Evolutionary conservation across 192 early-diverging fungal genomes (phyloP), one percentile per base, ranked within the genome.

Genomic region (Kappamyces sp.): DNA sequence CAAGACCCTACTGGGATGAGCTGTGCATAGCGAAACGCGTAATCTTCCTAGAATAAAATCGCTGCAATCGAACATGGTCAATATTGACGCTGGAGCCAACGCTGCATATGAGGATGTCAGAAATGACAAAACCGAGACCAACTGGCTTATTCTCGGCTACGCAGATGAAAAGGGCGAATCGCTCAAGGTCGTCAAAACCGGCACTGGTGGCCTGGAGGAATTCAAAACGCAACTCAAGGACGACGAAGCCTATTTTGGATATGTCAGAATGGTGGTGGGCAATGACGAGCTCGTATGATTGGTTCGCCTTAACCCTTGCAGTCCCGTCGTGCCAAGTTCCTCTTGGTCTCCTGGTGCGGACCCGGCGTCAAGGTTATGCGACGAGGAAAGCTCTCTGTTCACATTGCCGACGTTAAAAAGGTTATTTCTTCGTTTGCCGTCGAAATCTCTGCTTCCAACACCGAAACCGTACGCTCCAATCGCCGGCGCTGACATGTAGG

Each of bases 231-330:
- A 81, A 30, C 66, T 91, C 31, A 75, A 83, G 43, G 63, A 61
- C 31, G 75, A 89, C 46, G 68, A 80, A 33, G 86, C 87, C n/a
- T 85, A 80, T 3, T 92, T 87, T 66, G 90, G 88, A 5, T 92
- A 87, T 58, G 67, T 92, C 45, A 75, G 89, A 7, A 71, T 83
- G 34, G 61, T 74, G 1, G 76, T 83, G 41, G 74, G 81, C 12
- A 87, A 87, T 64, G 83, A 79, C 51, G 70, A 73, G 62, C 60
- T 72, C 22, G 65, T 66, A 50, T 67, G 31, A 14, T 51, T 8
- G 64, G 69, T 61, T 63, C 12, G 11, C 34, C 11, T 31, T 64
- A 41, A 41, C 35, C 35, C 48, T 12, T 67, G 4, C 35, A 60
- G 52, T 84, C 83, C 5, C 76, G 77, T 36, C 69, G 86, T 35